Percentiles rank a stretch among this genome's conserved stretches.
These are phyloP conservation scores for Tetracladium marchalianum DNA, from an alignment of 495 filamentous ascomycete species.

Conservation along the genomic window DNA sequence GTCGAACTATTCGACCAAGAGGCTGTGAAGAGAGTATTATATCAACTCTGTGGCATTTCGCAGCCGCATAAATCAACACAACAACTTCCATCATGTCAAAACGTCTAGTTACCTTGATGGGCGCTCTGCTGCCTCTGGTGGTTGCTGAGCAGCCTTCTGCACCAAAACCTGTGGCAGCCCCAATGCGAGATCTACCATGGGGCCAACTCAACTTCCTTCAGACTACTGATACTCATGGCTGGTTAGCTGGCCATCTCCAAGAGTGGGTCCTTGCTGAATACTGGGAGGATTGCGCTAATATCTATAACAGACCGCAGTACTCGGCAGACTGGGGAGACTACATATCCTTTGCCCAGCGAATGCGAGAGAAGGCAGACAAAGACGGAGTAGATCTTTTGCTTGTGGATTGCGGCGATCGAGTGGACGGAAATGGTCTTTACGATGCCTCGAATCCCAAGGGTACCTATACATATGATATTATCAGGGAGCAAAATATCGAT, in stretches of 20 bases:
- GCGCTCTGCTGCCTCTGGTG: conserved; percentile 19
- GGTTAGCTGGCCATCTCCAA: conserved; percentile 87
- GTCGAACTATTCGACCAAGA: no score
- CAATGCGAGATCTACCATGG: conserved; percentile 77
- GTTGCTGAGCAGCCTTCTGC: conserved; percentile 69
- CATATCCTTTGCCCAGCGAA: conserved; percentile 78
- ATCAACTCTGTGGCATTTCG: no score
- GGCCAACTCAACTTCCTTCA: conserved; percentile 90
- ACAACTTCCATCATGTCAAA: conserved; percentile 2
- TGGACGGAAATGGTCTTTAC: conserved; percentile 96
- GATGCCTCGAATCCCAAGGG: conserved; percentile 84
- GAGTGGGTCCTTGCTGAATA: conserved; percentile 42
- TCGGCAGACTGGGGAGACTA: conserved; percentile 98
- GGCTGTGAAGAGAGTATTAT: no score
- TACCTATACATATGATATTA: conserved; percentile 75
- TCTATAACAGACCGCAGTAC: conserved; percentile 56
- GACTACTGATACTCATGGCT: conserved; percentile 92
- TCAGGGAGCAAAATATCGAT: conserved; percentile 74
- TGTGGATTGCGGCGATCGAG: conserved; percentile 86
- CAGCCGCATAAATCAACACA: background rate
- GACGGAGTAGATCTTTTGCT: conserved; percentile 75
- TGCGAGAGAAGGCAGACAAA: conserved; percentile 67
- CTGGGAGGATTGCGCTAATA: background rate
- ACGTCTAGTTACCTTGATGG: conserved; percentile 11
- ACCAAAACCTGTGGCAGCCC: conserved; percentile 65